A percentile compares a stretch with the other conserved stretches of the same genome.
These are phyloP conservation scores for Alectoria sarmentosa DNA, from an alignment of 495 filamentous ascomycete species.

Conservation along the genomic window DNA sequence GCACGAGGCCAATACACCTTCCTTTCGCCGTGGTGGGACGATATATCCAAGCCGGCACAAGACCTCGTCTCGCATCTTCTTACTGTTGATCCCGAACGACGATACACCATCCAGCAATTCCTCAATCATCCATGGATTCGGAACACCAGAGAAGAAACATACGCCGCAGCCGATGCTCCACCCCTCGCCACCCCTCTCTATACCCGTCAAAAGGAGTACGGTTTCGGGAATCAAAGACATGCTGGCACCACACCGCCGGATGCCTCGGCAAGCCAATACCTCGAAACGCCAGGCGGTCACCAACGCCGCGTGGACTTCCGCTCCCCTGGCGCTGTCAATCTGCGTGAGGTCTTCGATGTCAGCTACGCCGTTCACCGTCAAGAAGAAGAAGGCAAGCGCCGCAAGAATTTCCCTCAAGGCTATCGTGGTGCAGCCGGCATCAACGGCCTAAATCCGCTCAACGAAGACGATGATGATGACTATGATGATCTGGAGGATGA, in stretches of 20 bases:
- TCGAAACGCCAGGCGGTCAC: constrained; percentile 48
- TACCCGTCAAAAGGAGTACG: constrained; percentile 43
- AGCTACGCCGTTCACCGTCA: constrained; percentile 93
- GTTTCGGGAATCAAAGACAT: constrained; percentile 28
- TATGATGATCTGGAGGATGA: constrained; percentile 48
- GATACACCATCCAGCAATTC: constrained; percentile 84
- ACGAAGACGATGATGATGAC: constrained; percentile 54
- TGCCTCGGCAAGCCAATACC: constrained; percentile 47
- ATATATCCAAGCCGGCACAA: constrained; percentile 92
- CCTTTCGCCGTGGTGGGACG: constrained; percentile 98
- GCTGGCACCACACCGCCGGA: constrained; percentile 33
- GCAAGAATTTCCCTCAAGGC: constrained; percentile 68
- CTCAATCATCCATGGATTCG: constrained; percentile 88
- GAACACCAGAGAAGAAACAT: constrained; percentile 64
- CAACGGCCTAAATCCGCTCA: constrained; percentile 57
- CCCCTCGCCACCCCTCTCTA: constrained; percentile 63
- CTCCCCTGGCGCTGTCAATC: constrained; percentile 87
- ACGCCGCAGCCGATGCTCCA: constrained; percentile 67
- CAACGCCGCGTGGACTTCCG: constrained; percentile 81
- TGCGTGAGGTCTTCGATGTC: constrained; percentile 96
- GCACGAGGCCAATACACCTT: constrained; percentile 96
- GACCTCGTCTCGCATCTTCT: constrained; percentile 91
- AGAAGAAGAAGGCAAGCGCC: constrained; percentile 89
- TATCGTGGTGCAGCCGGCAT: constrained; percentile 50
- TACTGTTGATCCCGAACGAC: constrained; percentile 85